A percentile compares a stretch with the other conserved stretches of the same genome.
Evolutionary conservation across 306 rosid species (phyloP).

Genomic region (Lotus japonicus): DNA sequence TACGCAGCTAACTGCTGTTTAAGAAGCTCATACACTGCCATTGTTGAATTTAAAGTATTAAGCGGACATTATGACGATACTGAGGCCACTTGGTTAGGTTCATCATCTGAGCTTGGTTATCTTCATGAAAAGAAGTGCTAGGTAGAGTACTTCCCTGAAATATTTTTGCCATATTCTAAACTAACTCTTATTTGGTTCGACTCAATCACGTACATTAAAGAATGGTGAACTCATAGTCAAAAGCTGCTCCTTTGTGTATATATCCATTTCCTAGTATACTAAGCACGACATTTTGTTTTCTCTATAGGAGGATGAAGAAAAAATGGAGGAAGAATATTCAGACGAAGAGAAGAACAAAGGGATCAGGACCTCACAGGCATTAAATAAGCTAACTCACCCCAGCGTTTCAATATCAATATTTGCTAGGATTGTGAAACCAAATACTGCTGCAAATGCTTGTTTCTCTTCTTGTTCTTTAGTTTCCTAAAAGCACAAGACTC

Average conservation of each 20-base stretch:
- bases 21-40: too few species aligned
- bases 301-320: constrained; percentile 6
- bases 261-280: constrained; percentile 35
- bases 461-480: constrained; percentile 88
- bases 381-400: constrained; percentile 22
- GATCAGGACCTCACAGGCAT: constrained; percentile 7
- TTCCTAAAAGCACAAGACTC: constrained; percentile 84
- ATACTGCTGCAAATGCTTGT: constrained; percentile 83
- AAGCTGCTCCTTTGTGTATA: constrained; percentile 36
- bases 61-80: too few species aligned
- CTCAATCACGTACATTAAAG: constrained; percentile 12
- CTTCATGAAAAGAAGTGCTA: neutral
- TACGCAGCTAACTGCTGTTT: too few species aligned
- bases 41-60: too few species aligned
- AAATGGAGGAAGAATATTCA: constrained; percentile 11
- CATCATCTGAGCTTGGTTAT: neutral
- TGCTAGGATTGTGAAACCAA: constrained; percentile 43
- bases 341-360: constrained; percentile 10
- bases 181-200: neutral
- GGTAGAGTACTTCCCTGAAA: neutral
- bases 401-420: constrained; percentile 14
- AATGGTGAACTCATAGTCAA: constrained; percentile 12
- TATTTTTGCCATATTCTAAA: neutral
- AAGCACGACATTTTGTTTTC: constrained; percentile 17
- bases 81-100: neutral